Evolutionary conservation across 805 yeast genomes (phyloP), one percentile per base, ranked within the genome.

Genomic region (Helenozyma rhizophorensis): DNA sequence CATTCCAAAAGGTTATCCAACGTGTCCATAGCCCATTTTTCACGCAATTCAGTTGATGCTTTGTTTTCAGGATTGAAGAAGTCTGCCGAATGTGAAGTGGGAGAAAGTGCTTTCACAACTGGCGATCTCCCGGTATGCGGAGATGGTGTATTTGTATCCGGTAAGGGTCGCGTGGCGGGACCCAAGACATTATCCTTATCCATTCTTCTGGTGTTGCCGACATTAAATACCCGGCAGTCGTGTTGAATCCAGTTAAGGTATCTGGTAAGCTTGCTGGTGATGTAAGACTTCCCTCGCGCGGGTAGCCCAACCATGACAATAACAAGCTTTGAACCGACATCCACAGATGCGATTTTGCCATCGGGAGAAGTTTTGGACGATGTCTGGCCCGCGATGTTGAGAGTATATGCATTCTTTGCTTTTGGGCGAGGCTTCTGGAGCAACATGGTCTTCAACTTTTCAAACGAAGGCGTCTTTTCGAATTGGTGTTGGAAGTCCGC

Each of bases 281-380:
- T 78, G 55, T 89, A 93, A 2, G 95, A 83, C 57, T 90, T 90
- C 3, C 98, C 98, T 34, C 97, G 69, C 0, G 97, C 97, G 0
- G 97, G 97, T 21, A 83, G 60, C 0, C 98, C 98, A 11, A 90
- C 96, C 97, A 90, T 90, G 13, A 93, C 94, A 38, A 90, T 86
- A 11, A 90, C 95, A 33, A 90, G 70, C 21, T 68, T 65, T 9
- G 76, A 72, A 1, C 87, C 90, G 4, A 83, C 79, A 51, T 87
- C 96, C 45, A 48, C 69, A 15, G 72, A 65, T 1, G 78, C 76
- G 21, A 77, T 76, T 21, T 67, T 64, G 4, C 86, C 86, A 53
- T 85, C 90, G 1, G 95, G 93, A 0, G 88, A 77, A 3, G 75
- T 74, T 40, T 83, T 78, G 1, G 89, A 80, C 30, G 83, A 74